phyloP scores from a whole-genome alignment of 2,329 filamentous ascomycete species.

The Talaromyces sp. region DNA sequence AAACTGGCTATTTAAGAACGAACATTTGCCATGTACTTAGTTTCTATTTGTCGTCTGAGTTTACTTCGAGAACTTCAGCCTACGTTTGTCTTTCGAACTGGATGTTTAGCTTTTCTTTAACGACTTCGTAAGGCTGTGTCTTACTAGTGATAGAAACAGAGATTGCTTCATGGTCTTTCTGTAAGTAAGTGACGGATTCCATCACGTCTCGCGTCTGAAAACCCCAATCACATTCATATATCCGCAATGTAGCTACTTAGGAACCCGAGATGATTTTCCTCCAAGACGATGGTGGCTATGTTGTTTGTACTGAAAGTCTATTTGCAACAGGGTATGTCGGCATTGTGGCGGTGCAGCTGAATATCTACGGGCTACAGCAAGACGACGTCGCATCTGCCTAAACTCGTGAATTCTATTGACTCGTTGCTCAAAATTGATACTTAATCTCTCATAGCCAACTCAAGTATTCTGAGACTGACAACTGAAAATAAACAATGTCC shows the following conservation, averaged over 20 bases:
- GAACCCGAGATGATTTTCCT: neutral
- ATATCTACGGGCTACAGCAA: neutral
- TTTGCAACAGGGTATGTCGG: neutral
- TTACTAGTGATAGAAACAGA: too few relatives aligned
- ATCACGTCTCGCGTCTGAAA: too few relatives aligned
- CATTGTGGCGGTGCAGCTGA: neutral
- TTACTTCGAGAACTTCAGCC: too few relatives aligned
- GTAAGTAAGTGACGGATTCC: too few relatives aligned
- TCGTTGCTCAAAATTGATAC: neutral
- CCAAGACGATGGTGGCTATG: neutral
- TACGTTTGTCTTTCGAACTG: too few relatives aligned
- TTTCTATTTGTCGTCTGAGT: too few relatives aligned
- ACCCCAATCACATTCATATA: neutral
- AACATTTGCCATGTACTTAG: too few relatives aligned
- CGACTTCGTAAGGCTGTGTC: too few relatives aligned
- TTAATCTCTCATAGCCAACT: neutral
- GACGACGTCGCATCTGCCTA: neutral
- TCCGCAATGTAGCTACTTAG: neutral
- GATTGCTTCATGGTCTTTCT: too few relatives aligned
- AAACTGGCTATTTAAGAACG: too few relatives aligned
- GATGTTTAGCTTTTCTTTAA: too few relatives aligned
- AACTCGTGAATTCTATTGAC: neutral
- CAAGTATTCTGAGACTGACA: neutral
- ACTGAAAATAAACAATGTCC: neutral
- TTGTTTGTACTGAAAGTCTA: neutral